These are phyloP conservation scores for Fusarium nematophilum DNA, from an alignment of 2,329 filamentous ascomycete species.

Conservation along the genomic window DNA sequence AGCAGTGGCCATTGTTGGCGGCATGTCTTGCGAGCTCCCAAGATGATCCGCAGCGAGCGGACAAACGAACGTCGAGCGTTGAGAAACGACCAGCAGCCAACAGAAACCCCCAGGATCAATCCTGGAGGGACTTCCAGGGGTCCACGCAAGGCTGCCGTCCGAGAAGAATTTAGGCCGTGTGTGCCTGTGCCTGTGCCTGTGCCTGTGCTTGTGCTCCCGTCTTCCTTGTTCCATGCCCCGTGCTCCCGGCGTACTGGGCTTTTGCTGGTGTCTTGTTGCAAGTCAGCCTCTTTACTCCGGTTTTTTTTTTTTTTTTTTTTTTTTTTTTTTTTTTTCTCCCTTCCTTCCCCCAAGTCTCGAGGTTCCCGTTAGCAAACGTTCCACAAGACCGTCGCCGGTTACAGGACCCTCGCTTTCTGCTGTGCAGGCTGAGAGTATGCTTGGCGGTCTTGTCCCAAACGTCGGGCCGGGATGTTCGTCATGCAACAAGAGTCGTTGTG, in stretches of 20 bases:
- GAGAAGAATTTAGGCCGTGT: constrained; percentile 6
- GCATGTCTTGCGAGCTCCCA: constrained; percentile 2
- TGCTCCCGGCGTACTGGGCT: constrained; percentile 1
- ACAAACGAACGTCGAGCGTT: constrained; percentile 8
- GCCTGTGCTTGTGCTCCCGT: background rate
- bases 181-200: constrained; percentile 13
- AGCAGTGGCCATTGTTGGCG: constrained; percentile 4
- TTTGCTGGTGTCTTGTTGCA: constrained; percentile 6
- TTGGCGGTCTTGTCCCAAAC: constrained; percentile 36
- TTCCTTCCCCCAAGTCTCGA: background rate
- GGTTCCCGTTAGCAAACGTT: constrained; percentile 16
- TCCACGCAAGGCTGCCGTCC: constrained; percentile 33
- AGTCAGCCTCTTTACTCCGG: background rate
- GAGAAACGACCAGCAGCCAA: constrained; percentile 9
- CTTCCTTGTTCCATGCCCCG: background rate
- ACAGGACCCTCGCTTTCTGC: background rate
- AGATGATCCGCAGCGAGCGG: background rate
- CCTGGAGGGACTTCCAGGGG: constrained; percentile 24
- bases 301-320: background rate
- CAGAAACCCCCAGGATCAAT: constrained; percentile 5
- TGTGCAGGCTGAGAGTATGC: constrained; percentile 9
- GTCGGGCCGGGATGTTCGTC: constrained; percentile 38
- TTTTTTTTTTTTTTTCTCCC: too few relatives aligned
- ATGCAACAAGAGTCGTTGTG: constrained; percentile 40
- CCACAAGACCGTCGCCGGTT: constrained; percentile 14